phyloP scores from a whole-genome alignment of 805 yeast genomes.

The Cyberlindnera petersonii region DNA sequence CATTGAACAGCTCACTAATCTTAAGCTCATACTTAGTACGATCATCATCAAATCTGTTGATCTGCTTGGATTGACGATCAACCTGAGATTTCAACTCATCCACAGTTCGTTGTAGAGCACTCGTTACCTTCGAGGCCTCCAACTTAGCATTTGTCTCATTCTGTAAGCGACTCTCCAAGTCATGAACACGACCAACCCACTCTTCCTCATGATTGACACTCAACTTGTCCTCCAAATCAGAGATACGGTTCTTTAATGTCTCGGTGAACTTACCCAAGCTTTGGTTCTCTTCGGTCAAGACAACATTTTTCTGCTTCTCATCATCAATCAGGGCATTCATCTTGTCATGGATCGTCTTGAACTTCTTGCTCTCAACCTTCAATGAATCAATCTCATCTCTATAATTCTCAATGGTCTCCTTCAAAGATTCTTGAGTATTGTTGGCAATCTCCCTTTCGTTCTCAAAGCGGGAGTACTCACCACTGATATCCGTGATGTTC shows the following conservation, averaged over 20 bases:
- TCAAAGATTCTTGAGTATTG: conserved; percentile 18
- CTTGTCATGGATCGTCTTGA: conserved; percentile 23
- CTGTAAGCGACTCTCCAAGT: conserved; percentile 48
- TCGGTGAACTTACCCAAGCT: conserved; percentile 52
- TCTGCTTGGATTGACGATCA: conserved; percentile 47
- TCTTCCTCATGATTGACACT: conserved; percentile 48
- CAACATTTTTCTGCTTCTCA: conserved; percentile 50
- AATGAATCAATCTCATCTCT: conserved; percentile 29
- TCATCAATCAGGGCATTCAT: conserved; percentile 29
- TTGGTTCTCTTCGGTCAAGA: conserved; percentile 63
- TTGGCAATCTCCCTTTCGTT: conserved; percentile 27
- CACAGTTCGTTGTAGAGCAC: conserved; percentile 47
- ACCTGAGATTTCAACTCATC: conserved; percentile 50
- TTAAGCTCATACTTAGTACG: conserved; percentile 52
- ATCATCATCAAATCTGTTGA: conserved; percentile 54
- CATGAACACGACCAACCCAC: conserved; percentile 56
- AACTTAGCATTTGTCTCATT: conserved; percentile 43
- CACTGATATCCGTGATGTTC: conserved; percentile 38
- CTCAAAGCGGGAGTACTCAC: conserved; percentile 36
- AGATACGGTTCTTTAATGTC: conserved; percentile 44
- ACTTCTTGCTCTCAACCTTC: conserved; percentile 29
- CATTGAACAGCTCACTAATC: conserved; percentile 41
- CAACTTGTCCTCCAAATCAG: conserved; percentile 44
- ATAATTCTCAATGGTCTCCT: conserved; percentile 25
- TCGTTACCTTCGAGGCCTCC: conserved; percentile 48